Evolutionary conservation across 2,329 filamentous ascomycete genomes (phyloP).

Genomic region (Talaromyces funiculosus): DNA sequence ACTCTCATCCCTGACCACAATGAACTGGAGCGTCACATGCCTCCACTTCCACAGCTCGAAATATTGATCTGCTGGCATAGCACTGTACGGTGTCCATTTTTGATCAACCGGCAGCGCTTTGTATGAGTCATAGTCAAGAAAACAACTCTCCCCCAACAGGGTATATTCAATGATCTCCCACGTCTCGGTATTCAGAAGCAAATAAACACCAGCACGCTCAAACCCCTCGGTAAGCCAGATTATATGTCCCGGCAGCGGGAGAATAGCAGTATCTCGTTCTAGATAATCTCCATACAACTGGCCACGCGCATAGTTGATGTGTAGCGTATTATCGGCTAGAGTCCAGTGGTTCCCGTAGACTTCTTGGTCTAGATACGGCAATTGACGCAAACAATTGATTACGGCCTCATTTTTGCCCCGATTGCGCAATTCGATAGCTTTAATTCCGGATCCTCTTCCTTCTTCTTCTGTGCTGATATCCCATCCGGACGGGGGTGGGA

Average conservation of each 20-base stretch:
- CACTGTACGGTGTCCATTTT: conserved; percentile 5
- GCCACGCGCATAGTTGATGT: conserved; percentile 10
- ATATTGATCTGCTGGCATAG: conserved; percentile 5
- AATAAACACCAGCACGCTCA: conserved; percentile 8
- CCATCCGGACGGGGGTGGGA: conserved; percentile 5
- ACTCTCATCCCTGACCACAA: not conserved
- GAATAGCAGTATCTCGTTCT: not conserved
- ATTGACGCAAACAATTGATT: not conserved
- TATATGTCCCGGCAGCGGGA: conserved; percentile 10
- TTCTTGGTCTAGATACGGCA: conserved; percentile 10
- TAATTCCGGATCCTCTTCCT: not conserved
- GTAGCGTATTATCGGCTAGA: conserved; percentile 4
- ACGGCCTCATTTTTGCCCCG: conserved; percentile 8
- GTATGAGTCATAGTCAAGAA: conserved; percentile 1
- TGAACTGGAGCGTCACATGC: conserved; percentile 2
- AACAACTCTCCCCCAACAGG: not conserved
- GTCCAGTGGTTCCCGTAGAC: conserved; percentile 1
- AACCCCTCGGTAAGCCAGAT: conserved; percentile 10
- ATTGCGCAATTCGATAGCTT: not conserved
- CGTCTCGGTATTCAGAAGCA: conserved; percentile 7
- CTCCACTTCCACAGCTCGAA: conserved; percentile 12
- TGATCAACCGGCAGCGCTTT: not conserved
- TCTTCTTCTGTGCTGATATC: not conserved
- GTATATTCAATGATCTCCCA: conserved; percentile 15
- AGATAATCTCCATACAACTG: conserved; percentile 1